A percentile compares a stretch with the other conserved stretches of the same genome.
phyloP scores from a whole-genome alignment of 495 filamentous ascomycete genomes.

The Neurospora sp. region DNA sequence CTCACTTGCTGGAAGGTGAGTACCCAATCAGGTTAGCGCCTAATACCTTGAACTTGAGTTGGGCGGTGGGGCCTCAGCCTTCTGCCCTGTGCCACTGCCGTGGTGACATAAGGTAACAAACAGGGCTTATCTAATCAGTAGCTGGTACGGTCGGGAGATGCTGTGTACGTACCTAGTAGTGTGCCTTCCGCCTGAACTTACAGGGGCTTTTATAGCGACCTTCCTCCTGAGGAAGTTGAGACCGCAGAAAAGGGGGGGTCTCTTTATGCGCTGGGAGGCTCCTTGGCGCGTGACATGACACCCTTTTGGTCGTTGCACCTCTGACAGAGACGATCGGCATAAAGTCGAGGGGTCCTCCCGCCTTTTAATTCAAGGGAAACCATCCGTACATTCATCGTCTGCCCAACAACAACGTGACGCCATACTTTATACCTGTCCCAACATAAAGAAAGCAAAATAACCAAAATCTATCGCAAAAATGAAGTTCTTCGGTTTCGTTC shows the following conservation, averaged over 20 bases:
- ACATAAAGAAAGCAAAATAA: background rate
- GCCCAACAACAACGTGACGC: background rate
- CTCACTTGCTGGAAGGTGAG: constrained; percentile 19
- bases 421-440: background rate
- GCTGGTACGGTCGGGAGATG: background rate
- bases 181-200: background rate
- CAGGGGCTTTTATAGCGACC: background rate
- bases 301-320: background rate
- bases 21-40: constrained; percentile 20
- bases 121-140: background rate
- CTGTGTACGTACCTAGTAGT: background rate
- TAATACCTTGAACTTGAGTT: constrained; percentile 1
- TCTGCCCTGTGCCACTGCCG: background rate
- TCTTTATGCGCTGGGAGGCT: background rate
- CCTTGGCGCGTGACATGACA: constrained; percentile 6
- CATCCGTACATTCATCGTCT: constrained; percentile 5
- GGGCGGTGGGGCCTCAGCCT: background rate
- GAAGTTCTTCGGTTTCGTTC: constrained; percentile 45
- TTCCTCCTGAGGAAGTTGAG: background rate
- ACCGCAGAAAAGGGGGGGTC: background rate
- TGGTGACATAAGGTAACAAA: background rate
- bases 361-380: constrained; percentile 2
- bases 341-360: constrained; percentile 8
- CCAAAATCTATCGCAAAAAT: constrained; percentile 32
- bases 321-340: background rate